These are phyloP conservation scores for Elongisporangium prolatum DNA, from an alignment of 352 stramenopile genomes.

Conservation along the genomic window DNA sequence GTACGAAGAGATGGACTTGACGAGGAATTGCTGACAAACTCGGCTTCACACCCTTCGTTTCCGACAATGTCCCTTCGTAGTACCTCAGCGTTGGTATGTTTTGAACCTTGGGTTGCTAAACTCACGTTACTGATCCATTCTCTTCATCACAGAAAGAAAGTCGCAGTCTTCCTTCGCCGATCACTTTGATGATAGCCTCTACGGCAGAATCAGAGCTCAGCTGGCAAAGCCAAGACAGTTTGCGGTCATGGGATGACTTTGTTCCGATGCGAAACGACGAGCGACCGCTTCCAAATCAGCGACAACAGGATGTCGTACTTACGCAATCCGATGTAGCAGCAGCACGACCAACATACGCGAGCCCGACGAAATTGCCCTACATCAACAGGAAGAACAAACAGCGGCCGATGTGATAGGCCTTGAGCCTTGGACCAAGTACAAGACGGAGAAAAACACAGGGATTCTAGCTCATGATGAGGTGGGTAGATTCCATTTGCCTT, in stretches of 20 bases:
- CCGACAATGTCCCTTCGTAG: neutral
- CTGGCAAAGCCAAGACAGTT: neutral
- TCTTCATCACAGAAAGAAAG: neutral
- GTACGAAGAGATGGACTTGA: neutral
- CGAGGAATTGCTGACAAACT: neutral
- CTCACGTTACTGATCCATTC: neutral
- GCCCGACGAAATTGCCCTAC: slow-evolving; percentile 34
- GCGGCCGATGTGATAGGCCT: neutral
- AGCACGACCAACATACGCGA: slow-evolving; percentile 5
- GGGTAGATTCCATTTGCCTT: neutral
- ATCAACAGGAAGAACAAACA: slow-evolving; percentile 30
- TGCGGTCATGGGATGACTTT: neutral
- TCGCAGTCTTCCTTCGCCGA: neutral
- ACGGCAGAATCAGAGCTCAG: neutral
- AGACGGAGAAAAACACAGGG: too few relatives aligned
- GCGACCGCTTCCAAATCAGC: neutral
- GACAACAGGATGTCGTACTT: neutral
- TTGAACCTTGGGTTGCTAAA: neutral
- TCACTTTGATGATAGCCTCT: neutral
- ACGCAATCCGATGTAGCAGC: neutral
- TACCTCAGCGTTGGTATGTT: neutral
- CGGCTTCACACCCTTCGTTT: neutral
- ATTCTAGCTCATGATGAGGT: neutral
- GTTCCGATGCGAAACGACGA: neutral
- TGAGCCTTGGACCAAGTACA: too few relatives aligned